phyloP scores from a whole-genome alignment of 768 basidiomycete species.

The Pisolithus microcarpus region DNA sequence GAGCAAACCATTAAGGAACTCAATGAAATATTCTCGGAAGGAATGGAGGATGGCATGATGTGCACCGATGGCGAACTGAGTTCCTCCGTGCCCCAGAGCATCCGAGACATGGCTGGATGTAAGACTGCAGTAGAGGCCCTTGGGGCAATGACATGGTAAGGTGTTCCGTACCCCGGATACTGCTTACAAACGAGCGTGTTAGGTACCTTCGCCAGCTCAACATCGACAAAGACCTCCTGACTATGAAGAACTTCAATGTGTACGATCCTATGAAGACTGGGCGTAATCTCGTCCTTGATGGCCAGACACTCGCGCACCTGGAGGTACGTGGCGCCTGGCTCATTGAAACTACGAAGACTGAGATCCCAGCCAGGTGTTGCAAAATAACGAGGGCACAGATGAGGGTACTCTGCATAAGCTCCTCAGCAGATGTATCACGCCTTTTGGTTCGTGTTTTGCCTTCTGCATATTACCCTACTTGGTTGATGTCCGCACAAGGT shows the following conservation, averaged over 20 bases:
- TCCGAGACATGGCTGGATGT: conserved; percentile 63
- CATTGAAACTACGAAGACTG: neutral
- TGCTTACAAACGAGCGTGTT: neutral
- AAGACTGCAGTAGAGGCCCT: conserved; percentile 73
- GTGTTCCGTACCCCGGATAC: neutral
- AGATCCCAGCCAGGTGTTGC: conserved; percentile 48
- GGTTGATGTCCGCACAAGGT: conserved; percentile 38
- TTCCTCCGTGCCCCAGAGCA: conserved; percentile 55
- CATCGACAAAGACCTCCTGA: conserved; percentile 90
- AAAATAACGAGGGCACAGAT: conserved; percentile 90
- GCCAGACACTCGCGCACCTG: conserved; percentile 90
- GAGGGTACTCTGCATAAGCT: conserved; percentile 85
- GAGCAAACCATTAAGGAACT: conserved; percentile 65
- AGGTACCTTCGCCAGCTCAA: conserved; percentile 90
- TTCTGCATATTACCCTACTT: conserved; percentile 1
- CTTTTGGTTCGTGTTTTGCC: conserved; percentile 57
- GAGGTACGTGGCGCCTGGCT: conserved; percentile 47
- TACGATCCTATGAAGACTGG: conserved; percentile 94
- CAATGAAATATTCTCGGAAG: conserved; percentile 52
- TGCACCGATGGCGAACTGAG: conserved; percentile 35
- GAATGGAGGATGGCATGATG: conserved; percentile 37
- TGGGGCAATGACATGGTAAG: conserved; percentile 86
- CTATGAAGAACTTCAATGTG: conserved; percentile 95
- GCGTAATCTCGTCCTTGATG: conserved; percentile 81
- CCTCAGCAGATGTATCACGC: conserved; percentile 78